Evolutionary conservation across 2,329 filamentous ascomycete species (phyloP), one percentile per base, ranked within the genome.

Genomic region (Pseudopithomyces chartarum): DNA sequence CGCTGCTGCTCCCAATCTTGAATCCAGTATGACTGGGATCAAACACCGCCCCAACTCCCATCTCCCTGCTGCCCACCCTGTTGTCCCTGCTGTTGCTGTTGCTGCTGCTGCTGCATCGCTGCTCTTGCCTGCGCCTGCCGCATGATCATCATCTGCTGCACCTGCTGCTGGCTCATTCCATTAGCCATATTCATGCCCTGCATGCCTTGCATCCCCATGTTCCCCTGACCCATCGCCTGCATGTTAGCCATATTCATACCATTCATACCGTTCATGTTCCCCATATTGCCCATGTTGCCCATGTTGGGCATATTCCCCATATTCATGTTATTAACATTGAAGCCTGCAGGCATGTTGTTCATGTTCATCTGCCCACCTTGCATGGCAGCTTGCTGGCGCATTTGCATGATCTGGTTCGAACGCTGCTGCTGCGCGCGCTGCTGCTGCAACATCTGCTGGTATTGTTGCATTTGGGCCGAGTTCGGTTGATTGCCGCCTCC

Each of bases 91-190:
- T 52, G 53, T 40, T 69, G 66, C 34, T 67, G 65, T 20, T 61
- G 62, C n/a, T 55, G 66, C 33, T 64, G 65, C 12, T 62, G 59
- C 58, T 64, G 64, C 39, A 66, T 56, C 32, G 68, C 64, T 20
- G 62, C 59, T 43, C 66, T 61, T 45, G 63, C 61, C 49, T 74
- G 72, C 4, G 64, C 66, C 57, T 72, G 70, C n/a, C 67, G 57
- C 71, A 73, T 69, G 62, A 72, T 64, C 63, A 71, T 65, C 66
- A 71, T 69, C 57, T 72, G 69, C 58, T 71, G 69, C 54, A 67
- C 59, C 45, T 75, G 71, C 56, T 74, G 69, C 56, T 67, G 68
- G 15, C 65, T 71, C 62, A 67, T 69, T 15, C 43, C 45, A 42
- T 61, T 56, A 6, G 57, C 62, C 58, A 68, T 66, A 26, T 64